Conservation (phyloP, 2,329 filamentous ascomycete species). For the Dothiorella sarmentorum region DNA sequence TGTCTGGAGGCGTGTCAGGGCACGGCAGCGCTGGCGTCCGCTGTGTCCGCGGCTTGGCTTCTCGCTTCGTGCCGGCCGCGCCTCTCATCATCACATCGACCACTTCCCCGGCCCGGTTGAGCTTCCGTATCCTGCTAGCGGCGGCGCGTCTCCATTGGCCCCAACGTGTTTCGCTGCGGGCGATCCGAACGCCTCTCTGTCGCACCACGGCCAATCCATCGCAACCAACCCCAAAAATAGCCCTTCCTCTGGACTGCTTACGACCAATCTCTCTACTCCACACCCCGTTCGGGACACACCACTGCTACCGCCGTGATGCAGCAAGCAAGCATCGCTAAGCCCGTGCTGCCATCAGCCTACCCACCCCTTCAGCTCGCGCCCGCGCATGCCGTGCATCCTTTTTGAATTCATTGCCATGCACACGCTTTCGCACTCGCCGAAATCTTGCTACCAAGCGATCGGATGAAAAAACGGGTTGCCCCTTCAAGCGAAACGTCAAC, state of each 20-base stretch:
- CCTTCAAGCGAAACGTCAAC: background rate
- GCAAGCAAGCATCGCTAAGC: too few species aligned
- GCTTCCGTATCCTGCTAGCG: background rate
- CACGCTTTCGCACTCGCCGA: too few species aligned
- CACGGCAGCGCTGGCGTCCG: background rate
- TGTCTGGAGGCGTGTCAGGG: background rate
- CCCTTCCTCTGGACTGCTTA: background rate
- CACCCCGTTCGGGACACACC: background rate
- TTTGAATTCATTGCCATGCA: too few species aligned
- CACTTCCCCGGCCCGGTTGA: background rate
- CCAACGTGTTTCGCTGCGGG: background rate
- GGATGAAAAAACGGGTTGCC: background rate
- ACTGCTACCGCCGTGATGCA: too few species aligned
- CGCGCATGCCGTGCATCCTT: too few species aligned
- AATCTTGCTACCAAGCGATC: too few species aligned
- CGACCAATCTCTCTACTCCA: background rate
- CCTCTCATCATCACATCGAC: too few species aligned
- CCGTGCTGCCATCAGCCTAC: too few species aligned
- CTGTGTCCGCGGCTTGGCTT: background rate
- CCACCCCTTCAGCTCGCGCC: too few species aligned
- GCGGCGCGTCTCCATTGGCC: background rate
- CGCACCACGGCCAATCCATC: slow-evolving; percentile 6
- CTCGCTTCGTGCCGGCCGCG: background rate
- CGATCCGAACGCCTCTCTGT: background rate
- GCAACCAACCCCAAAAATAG: background rate